Evolutionary conservation across 768 basidiomycete species (phyloP).

Genomic region (Pholiota molesta): DNA sequence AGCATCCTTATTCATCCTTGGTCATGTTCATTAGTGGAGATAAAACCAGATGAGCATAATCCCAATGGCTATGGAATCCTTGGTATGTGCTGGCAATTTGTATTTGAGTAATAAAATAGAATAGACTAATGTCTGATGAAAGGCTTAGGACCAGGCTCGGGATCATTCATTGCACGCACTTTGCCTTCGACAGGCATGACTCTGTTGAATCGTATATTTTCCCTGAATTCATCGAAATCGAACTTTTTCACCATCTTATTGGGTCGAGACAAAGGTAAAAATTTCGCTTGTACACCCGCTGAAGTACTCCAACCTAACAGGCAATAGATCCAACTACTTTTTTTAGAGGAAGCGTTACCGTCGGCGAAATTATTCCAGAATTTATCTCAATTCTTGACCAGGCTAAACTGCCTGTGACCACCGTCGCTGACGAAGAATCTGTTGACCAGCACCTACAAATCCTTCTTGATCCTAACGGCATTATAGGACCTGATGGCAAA

Average conservation of each 20-base stretch:
- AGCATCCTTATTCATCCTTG: background rate
- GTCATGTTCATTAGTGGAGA: conserved; percentile 37
- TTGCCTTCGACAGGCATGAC: conserved; percentile 46
- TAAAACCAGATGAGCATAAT: conserved; percentile 33
- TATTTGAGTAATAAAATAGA: background rate
- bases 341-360: conserved; percentile 62
- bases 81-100: conserved; percentile 13
- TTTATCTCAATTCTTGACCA: conserved; percentile 52
- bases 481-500: conserved; percentile 64
- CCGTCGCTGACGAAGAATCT: conserved; percentile 30
- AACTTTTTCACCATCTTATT: conserved; percentile 69
- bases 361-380: conserved; percentile 58
- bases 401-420: conserved; percentile 52
- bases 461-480: conserved; percentile 60
- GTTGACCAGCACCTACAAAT: conserved; percentile 68
- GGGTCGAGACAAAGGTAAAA: conserved; percentile 49
- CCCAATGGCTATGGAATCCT: conserved; percentile 34
- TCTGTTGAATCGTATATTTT: conserved; percentile 67
- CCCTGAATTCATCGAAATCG: conserved; percentile 55
- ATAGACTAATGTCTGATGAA: conserved; percentile 27
- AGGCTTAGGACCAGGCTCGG: conserved; percentile 67
- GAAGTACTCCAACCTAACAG: background rate
- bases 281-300: background rate
- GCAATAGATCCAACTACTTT: conserved; percentile 47
- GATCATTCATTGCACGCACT: conserved; percentile 48